Base-by-base conservation (phyloP, 2,329 filamentous ascomycete genomes). In the Tolypocladium ovalisporum region DNA sequence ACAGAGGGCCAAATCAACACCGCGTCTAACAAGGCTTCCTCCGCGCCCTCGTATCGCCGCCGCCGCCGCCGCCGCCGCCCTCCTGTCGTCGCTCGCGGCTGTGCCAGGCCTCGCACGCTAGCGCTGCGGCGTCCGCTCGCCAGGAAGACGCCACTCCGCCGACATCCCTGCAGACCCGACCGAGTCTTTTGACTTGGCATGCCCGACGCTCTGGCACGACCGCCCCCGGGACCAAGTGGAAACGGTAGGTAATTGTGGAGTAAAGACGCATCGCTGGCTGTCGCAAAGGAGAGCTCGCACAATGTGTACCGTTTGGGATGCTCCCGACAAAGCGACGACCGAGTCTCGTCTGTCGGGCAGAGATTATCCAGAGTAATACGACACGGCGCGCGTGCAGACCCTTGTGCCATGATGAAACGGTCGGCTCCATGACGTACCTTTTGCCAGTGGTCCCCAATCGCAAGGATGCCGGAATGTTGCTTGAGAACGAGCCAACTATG, bases 21-120 rank as follows among this genome's bases (percentile, higher is more conserved):
- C 59, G 59, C 59, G 59, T 59, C 54, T 60, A 60, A 54, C 53
- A 56, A 44, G 29, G 35, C 54, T 55, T 54, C 44, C 56, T 57
- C 17, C 17, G 27, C 12, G 19, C 27, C 2, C 27, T 49, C 57
- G 57, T 60, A 60, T 60, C 59, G 57, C 59, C 59, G 59, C 57
- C 52, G 53, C 9, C 35, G 52, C 35, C 22, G 52, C 44, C 44
- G 12, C 42, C 24, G 27, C 29, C 27, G n/a, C 39, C 15, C n/a
- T n/a, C n/a, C n/a, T n/a, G n/a, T n/a, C n/a, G 35, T 29, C 36
- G 13, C 35, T 49, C 55, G 59, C 57, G 59, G 59, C 59, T 60
- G 59, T 59, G 59, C 55, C 59, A 59, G 59, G 57, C 57, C 57
- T 56, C 55, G 59, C 55, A 59, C 59, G 44, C 57, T 49, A 57